Evolutionary conservation across 164 flowering plant genomes (phyloP).

Genomic region (Vitis amurensis): DNA sequence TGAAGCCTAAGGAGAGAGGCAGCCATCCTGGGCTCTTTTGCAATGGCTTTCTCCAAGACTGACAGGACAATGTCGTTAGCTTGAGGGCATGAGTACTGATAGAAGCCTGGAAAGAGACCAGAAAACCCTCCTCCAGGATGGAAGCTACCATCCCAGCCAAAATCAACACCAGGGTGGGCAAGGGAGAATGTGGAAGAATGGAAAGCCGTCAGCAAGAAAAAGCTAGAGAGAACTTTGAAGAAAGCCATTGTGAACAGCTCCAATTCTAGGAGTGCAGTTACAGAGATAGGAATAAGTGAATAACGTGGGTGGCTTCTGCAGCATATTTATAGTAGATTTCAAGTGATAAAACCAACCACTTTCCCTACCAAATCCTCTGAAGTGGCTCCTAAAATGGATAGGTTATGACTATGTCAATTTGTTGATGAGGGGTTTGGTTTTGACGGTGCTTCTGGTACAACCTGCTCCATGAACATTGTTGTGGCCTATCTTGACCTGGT

Average conservation of each 20-base stretch:
- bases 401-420: slow-evolving; percentile 16
- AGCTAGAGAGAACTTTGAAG: slow-evolving; percentile 12
- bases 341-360: slow-evolving; percentile 30
- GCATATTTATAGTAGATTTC: slow-evolving; percentile 12
- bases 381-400: slow-evolving; percentile 12
- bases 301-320: no score
- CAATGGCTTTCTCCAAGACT: slow-evolving; percentile 64
- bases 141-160: slow-evolving; percentile 37
- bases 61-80: slow-evolving; percentile 77
- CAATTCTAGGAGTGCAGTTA: neutral
- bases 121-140: slow-evolving; percentile 19
- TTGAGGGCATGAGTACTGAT: slow-evolving; percentile 75
- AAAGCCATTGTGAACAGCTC: slow-evolving; percentile 25
- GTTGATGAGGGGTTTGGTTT: slow-evolving; percentile 6
- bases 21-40: slow-evolving; percentile 71
- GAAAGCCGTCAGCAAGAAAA: slow-evolving; percentile 19
- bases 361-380: slow-evolving; percentile 39
- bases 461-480: slow-evolving; percentile 39
- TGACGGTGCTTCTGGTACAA: slow-evolving; percentile 30
- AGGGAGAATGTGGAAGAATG: slow-evolving; percentile 34
- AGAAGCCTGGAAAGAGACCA: slow-evolving; percentile 59
- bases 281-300: neutral
- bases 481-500: neutral
- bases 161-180: slow-evolving; percentile 51
- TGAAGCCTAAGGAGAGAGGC: slow-evolving; percentile 93